A percentile compares a stretch with the other conserved stretches of the same genome.
phyloP scores from a whole-genome alignment of 2,329 filamentous ascomycete genomes.

The Botrytis fabae region DNA sequence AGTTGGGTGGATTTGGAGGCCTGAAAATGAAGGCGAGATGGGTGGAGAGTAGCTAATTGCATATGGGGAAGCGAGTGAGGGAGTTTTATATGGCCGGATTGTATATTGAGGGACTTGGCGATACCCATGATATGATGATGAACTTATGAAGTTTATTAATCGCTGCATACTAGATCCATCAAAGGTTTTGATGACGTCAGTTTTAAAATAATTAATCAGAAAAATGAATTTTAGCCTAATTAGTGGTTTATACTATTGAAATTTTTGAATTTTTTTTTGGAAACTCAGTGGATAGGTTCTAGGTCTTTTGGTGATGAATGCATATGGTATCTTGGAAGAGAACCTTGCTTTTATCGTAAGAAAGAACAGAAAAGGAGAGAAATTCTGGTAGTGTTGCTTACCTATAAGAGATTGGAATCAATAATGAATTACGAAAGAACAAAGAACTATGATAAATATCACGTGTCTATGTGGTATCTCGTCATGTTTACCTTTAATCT shows the following conservation, averaged over 20 bases:
- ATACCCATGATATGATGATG: constrained; percentile 6
- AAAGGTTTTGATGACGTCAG: background rate
- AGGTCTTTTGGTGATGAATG: background rate
- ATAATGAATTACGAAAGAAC: background rate
- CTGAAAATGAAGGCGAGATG: no score
- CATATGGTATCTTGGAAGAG: background rate
- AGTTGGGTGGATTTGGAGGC: background rate
- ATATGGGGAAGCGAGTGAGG: background rate
- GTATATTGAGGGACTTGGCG: background rate
- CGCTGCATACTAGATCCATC: background rate
- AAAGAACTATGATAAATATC: no score
- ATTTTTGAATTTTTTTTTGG: no score
- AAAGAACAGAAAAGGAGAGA: background rate
- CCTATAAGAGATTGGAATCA: background rate
- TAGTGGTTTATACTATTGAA: background rate
- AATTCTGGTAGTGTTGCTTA: background rate
- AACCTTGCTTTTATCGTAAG: background rate
- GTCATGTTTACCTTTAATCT: no score
- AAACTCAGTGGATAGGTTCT: background rate
- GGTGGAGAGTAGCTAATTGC: background rate
- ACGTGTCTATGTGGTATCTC: no score
- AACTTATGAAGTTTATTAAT: background rate
- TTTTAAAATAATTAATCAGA: background rate
- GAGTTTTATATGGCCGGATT: background rate
- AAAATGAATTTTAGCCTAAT: background rate